Base-by-base conservation (phyloP, 805 yeast genomes). In the Metschnikowia drakensbergensis region DNA sequence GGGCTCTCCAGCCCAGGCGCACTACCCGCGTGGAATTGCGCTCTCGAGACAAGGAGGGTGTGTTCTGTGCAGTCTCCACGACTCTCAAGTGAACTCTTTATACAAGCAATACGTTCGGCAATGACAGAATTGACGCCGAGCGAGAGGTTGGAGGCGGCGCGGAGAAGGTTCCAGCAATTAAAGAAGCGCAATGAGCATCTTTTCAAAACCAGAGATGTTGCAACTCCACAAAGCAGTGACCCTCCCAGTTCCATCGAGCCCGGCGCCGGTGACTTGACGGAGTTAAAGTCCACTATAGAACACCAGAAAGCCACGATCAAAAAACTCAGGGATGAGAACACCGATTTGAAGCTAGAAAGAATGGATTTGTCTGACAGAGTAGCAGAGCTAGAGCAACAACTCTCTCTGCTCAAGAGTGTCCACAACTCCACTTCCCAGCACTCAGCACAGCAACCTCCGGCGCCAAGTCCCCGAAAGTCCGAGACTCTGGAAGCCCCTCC, bases 71-170 rank as follows among this genome's bases (percentile, higher is more conserved):
- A 37, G 41, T 27, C 26, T 25, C 23, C 39, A 13, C 30, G 22
- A 7, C 5, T 17, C 29, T 37, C 40, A 37, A 37, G 25, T 23
- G 3, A 27, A 27, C 23, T 27, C 26, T 10, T 9, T 11, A 27
- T 5, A 27, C 23, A 1, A 27, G 8, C 32, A 37, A 8, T 5
- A 1, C 3, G 17, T 13, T 13, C 41, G 9, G 41, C 25, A 11
- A 44, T 44, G 47, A 26, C 42, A 11, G 38, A 35, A 11, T 23
- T 69, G 37, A 65, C 66, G 42, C 76, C 82, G 53, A 81, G 79
- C 42, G 86, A 82, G 60, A 80, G 82, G 62, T 71, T 87, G 43
- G 89, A 84, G 54, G 85, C 84, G 2, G 94, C 92, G 4, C 77
- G 86, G 58, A 84, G 83, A 68, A 79, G 83, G 74, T 80, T 74